These are phyloP conservation scores for Ophiostoma piceae DNA, from an alignment of 2,329 filamentous ascomycete species.

Conservation along the genomic window DNA sequence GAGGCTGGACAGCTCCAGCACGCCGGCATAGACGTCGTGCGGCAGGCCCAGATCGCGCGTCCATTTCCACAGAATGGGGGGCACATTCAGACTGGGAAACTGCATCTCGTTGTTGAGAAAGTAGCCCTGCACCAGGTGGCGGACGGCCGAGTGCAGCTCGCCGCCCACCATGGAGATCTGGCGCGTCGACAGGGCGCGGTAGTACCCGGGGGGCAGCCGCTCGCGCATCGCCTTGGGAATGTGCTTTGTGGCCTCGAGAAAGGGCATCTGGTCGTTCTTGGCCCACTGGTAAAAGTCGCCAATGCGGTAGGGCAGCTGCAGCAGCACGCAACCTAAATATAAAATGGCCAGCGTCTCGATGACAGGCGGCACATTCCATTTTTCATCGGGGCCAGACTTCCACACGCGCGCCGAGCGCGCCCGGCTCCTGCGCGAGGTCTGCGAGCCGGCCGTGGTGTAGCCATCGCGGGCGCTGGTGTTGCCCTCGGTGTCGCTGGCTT, in stretches of 20 bases:
- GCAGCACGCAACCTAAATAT: slow-evolving; percentile 70
- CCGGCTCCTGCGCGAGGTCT: slow-evolving; percentile 6
- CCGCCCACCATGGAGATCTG: slow-evolving; percentile 45
- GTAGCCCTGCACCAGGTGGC: slow-evolving; percentile 60
- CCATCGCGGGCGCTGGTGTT: slow-evolving; percentile 14
- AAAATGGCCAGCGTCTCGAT: slow-evolving; percentile 72
- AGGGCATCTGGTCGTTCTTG: slow-evolving; percentile 63
- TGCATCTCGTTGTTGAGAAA: slow-evolving; percentile 61
- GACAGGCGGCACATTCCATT: slow-evolving; percentile 59
- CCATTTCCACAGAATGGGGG: slow-evolving; percentile 63
- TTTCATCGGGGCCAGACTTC: slow-evolving; percentile 41
- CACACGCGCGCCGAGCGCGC: slow-evolving; percentile 39
- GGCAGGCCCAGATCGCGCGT: slow-evolving; percentile 70
- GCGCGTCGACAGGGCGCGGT: slow-evolving; percentile 51
- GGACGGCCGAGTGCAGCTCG: slow-evolving; percentile 59
- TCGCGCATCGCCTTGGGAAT: slow-evolving; percentile 61
- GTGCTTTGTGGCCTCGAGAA: slow-evolving; percentile 56
- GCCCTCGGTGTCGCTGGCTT: slow-evolving; percentile 21
- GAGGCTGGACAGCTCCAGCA: slow-evolving; percentile 50
- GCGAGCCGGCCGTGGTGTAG: slow-evolving; percentile 15
- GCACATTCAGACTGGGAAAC: slow-evolving; percentile 68
- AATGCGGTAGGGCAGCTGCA: slow-evolving; percentile 70
- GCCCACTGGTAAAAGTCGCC: slow-evolving; percentile 68
- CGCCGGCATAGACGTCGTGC: slow-evolving; percentile 59
- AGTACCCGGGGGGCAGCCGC: slow-evolving; percentile 58